Base-by-base conservation (phyloP, 352 stramenopile genomes). In the Globisporangium paroecandrum region DNA sequence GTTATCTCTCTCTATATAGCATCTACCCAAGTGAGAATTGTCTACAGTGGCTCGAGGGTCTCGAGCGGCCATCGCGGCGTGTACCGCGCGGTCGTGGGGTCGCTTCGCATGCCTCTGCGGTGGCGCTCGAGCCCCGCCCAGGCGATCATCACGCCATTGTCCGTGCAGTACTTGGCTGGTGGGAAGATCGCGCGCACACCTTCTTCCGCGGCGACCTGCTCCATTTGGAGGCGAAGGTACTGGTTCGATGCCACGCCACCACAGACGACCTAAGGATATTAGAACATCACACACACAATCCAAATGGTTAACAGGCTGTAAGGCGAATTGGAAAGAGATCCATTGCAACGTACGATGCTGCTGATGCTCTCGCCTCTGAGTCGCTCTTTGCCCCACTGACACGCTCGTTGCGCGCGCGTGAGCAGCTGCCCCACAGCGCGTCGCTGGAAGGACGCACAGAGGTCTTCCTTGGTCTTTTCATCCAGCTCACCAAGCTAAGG, bases 111-210 rank as follows among this genome's bases (percentile, higher is more conserved):
- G 27, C 83, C 84, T 4, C 66, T 68, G 8, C 60, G 46, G 65
- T 90, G 83, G 27, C 81, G 75, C 68, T 96, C 86, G 13, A 94
- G 75, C 6, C 93, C 96, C 8, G 97, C 92, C 96, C 96, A 99
- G 1, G 97, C 97, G 56, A 98, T 80, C 94, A 98, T 98, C 27
- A 98, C 95, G 55, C 95, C 97, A 74, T 99, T 99, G 86, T 99
- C 98, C 1, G 97, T 99, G 81, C 98, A 99, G 51, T 99, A 90
- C 67, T 92, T 79, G 22, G 80, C 72, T 5, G 88, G 85, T 22
- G 85, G 81, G 32, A 92, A 87, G 10, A 89, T 62, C 4, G 69
- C 68, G 9, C 74, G 47, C 1, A 94, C 54, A 2, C 69, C 76
- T 69, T 93, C 82, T 54, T 85, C 72, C 0, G 56, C n/a, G 29